These are phyloP conservation scores for Chaetomium strumarium DNA, from an alignment of 2,329 filamentous ascomycete species.

Conservation along the genomic window DNA sequence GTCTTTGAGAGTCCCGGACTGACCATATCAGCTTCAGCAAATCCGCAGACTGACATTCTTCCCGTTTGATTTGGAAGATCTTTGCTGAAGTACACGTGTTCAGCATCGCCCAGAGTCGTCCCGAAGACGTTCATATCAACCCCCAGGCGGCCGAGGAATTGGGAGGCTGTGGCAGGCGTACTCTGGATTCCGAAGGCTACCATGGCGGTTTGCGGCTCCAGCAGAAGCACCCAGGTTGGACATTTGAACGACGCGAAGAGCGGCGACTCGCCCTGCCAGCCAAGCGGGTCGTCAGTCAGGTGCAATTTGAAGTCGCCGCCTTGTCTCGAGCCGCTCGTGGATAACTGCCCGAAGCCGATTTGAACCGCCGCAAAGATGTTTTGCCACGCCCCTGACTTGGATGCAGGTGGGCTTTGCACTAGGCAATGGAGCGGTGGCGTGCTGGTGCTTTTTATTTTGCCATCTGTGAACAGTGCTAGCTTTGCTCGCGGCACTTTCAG, in stretches of 20 bases:
- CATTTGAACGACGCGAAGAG: conserved; percentile 10
- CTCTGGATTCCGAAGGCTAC: not conserved
- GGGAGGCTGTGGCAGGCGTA: not conserved
- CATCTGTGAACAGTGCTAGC: not conserved
- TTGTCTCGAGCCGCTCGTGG: not conserved
- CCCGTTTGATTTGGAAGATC: conserved; percentile 3
- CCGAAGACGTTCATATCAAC: not conserved
- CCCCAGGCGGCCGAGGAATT: not conserved
- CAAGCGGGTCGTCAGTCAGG: conserved; percentile 5
- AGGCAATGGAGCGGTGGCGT: not conserved
- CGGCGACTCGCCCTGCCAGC: conserved; percentile 6
- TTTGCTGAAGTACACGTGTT: conserved; percentile 6
- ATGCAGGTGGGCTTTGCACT: not conserved
- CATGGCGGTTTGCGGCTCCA: not conserved
- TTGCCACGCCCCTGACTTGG: not conserved
- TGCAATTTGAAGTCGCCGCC: not conserved
- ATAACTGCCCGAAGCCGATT: conserved; percentile 6
- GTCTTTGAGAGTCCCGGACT: too few relatives aligned
- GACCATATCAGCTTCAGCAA: not conserved
- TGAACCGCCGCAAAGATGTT: conserved; percentile 8
- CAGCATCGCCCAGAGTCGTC: not conserved
- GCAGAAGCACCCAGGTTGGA: conserved; percentile 7
- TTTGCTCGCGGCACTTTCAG: conserved; percentile 5
- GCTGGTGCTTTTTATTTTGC: not conserved
- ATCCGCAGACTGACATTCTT: not conserved